Evolutionary conservation across 2,329 filamentous ascomycete species (phyloP).

Genomic region (Aspergillus sclerotialis): DNA sequence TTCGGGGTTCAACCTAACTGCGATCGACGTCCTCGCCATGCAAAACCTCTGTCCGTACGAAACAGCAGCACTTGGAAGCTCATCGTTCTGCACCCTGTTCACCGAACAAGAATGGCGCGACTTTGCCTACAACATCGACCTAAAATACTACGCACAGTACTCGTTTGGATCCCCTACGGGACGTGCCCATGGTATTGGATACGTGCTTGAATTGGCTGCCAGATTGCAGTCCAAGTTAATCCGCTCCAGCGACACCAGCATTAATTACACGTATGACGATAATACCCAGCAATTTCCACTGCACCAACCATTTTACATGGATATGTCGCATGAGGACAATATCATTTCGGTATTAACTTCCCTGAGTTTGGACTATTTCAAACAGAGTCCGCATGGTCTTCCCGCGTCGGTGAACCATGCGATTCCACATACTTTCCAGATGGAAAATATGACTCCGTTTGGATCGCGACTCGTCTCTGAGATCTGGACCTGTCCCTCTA

Average conservation of each 20-base stretch:
- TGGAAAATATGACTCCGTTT: slow-evolving; percentile 49
- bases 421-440: slow-evolving; percentile 42
- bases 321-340: slow-evolving; percentile 50
- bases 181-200: slow-evolving; percentile 49
- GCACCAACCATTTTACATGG: slow-evolving; percentile 44
- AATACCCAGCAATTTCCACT: slow-evolving; percentile 43
- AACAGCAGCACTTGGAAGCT: slow-evolving; percentile 43
- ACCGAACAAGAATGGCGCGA: slow-evolving; percentile 49
- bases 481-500: slow-evolving; percentile 44
- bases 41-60: slow-evolving; percentile 52
- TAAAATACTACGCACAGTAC: slow-evolving; percentile 44
- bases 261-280: slow-evolving; percentile 45
- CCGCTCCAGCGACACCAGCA: slow-evolving; percentile 42
- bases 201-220: slow-evolving; percentile 46
- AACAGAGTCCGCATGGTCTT: slow-evolving; percentile 18
- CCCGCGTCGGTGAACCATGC: slow-evolving; percentile 24
- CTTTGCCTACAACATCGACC: slow-evolving; percentile 48
- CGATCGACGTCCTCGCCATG: slow-evolving; percentile 47
- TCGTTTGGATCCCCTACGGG: slow-evolving; percentile 44
- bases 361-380: slow-evolving; percentile 49
- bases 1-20: slow-evolving; percentile 41
- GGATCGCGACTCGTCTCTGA: slow-evolving; percentile 50
- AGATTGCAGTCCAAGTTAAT: slow-evolving; percentile 43
- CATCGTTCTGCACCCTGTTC: slow-evolving; percentile 49
- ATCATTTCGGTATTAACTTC: slow-evolving; percentile 45